phyloP scores from a whole-genome alignment of 805 yeast genomes.

The Candida tammaniensis region DNA sequence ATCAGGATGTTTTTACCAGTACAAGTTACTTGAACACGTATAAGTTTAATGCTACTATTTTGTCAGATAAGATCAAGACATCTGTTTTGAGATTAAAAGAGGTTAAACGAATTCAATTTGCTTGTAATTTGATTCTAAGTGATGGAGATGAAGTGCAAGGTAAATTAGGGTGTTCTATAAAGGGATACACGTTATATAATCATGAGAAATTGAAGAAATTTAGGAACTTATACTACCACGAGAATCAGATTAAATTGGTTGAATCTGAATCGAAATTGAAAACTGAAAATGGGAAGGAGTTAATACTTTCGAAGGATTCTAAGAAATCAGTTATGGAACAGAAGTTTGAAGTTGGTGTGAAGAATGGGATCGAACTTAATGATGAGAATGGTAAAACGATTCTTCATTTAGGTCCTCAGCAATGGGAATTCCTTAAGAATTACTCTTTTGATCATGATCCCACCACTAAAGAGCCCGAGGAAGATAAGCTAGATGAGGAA shows the following conservation, averaged over 20 bases:
- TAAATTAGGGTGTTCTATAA: conserved; percentile 56
- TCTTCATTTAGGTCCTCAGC: conserved; percentile 24
- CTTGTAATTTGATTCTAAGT: conserved; percentile 57
- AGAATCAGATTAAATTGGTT: conserved; percentile 51
- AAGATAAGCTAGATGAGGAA: conserved; percentile 15
- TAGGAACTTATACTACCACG: conserved; percentile 52
- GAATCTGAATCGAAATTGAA: conserved; percentile 42
- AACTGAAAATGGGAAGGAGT: conserved; percentile 43
- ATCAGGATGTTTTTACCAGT: conserved; percentile 55
- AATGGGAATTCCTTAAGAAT: conserved; percentile 25
- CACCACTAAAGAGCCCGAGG: conserved; percentile 10
- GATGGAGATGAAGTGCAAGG: conserved; percentile 35
- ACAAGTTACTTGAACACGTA: conserved; percentile 41
- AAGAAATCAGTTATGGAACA: conserved; percentile 28
- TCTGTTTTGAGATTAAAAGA: conserved; percentile 57
- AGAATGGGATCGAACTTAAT: conserved; percentile 24
- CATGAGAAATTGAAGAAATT: conserved; percentile 52
- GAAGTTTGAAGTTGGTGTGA: conserved; percentile 33
- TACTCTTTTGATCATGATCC: conserved; percentile 33
- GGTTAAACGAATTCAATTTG: conserved; percentile 60
- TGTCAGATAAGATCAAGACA: conserved; percentile 41
- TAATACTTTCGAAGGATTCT: conserved; percentile 36
- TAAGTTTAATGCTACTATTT: conserved; percentile 13
- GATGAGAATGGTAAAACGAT: conserved; percentile 19
- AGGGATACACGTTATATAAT: conserved; percentile 65